phyloP scores from a whole-genome alignment of 805 yeast genomes.

The Blastobotrys robertii region DNA sequence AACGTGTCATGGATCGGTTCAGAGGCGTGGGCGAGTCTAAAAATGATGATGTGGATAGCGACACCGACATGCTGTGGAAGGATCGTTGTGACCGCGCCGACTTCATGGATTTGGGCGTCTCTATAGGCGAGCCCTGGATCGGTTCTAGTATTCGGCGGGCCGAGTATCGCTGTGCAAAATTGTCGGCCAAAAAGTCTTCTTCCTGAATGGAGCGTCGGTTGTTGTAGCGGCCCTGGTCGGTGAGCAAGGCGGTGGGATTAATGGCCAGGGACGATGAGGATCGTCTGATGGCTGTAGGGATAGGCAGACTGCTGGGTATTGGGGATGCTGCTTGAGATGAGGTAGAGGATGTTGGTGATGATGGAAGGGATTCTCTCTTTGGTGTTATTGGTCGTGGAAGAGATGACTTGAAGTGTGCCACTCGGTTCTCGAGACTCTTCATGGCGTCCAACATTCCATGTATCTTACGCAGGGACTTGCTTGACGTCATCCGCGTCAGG shows the following conservation, averaged over 20 bases:
- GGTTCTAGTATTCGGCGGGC: slow-evolving; percentile 3
- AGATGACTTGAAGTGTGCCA: slow-evolving; percentile 22
- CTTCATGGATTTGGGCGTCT: background rate
- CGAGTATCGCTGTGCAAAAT: no score
- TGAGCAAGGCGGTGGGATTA: background rate
- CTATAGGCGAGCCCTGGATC: slow-evolving; percentile 6
- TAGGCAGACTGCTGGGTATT: background rate
- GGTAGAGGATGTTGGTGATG: slow-evolving; percentile 3
- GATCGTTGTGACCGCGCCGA: background rate
- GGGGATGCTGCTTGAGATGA: slow-evolving; percentile 2
- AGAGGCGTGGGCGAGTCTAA: background rate
- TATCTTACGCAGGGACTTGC: slow-evolving; percentile 20
- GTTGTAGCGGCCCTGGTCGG: background rate
- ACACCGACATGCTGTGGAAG: background rate
- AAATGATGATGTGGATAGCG: background rate
- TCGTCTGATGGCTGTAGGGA: background rate
- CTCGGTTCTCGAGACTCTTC: slow-evolving; percentile 19
- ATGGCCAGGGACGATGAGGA: background rate
- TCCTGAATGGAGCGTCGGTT: background rate
- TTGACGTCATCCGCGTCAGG: slow-evolving; percentile 13
- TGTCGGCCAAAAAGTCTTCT: background rate
- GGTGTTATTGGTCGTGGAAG: slow-evolving; percentile 14
- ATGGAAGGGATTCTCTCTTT: slow-evolving; percentile 3
- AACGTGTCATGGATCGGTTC: background rate
- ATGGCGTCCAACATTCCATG: slow-evolving; percentile 25